These are phyloP conservation scores for Triticum timopheevii DNA, from an alignment of 176 grass and related monocot genomes.

Conservation along the genomic window DNA sequence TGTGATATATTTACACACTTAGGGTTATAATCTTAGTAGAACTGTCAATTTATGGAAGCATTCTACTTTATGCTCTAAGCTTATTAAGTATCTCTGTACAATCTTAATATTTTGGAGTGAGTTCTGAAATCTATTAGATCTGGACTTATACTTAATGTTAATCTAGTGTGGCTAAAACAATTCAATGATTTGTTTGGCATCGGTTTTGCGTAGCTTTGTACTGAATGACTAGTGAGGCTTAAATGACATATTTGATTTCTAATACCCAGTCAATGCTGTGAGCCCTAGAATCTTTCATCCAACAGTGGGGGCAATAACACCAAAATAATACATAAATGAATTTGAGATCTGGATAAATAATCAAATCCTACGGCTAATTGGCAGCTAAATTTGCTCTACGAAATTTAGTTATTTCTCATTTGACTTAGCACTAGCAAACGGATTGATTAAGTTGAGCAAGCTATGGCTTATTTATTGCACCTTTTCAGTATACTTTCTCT, in stretches of 20 bases:
- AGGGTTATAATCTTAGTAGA: background rate
- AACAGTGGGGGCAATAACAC: background rate
- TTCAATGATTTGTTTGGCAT: background rate
- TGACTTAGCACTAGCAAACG: background rate
- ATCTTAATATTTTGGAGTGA: background rate
- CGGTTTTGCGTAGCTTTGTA: background rate
- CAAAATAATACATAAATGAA: background rate
- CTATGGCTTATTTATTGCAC: background rate
- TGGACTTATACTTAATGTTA: background rate
- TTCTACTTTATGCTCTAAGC: background rate
- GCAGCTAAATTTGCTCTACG: background rate
- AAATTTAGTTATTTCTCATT: background rate
- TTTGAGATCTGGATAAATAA: background rate
- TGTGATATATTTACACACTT: background rate
- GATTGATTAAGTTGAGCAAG: background rate
- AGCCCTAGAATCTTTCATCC: conserved; percentile 1
- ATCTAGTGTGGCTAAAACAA: background rate
- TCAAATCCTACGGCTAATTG: background rate
- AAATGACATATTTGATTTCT: background rate
- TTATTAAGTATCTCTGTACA: background rate
- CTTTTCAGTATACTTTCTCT: background rate
- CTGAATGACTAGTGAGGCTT: background rate
- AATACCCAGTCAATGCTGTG: background rate
- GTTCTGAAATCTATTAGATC: background rate
- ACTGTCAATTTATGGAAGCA: background rate